Conservation (phyloP, 1,139 yeast genomes). For the Yamadazyma trypodendri region DNA sequence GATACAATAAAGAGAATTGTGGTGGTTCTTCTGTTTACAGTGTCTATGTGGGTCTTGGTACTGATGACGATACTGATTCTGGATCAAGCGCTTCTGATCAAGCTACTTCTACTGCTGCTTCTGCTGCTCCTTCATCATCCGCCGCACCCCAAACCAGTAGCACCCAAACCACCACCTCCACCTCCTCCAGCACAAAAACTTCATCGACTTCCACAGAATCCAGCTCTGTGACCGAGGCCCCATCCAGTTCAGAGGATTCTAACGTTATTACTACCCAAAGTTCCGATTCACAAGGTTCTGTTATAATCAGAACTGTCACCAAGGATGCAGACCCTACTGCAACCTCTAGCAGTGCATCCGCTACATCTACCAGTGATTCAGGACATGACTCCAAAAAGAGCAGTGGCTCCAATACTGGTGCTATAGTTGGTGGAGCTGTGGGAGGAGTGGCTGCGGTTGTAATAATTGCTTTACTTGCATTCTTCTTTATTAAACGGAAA, state of each 20-base stretch:
- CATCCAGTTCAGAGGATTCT: conserved; percentile 6
- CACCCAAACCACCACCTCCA: conserved; percentile 10
- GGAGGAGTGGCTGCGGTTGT: conserved; percentile 57
- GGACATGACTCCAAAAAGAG: conserved; percentile 8
- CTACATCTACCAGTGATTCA: conserved; percentile 7
- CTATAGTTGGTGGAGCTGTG: conserved; percentile 69
- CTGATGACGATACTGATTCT: conserved; percentile 8
- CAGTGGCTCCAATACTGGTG: conserved; percentile 39
- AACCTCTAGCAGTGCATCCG: conserved; percentile 14
- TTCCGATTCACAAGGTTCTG: conserved; percentile 15
- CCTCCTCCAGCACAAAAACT: conserved; percentile 25
- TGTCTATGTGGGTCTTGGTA: conserved; percentile 34
- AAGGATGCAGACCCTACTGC: conserved; percentile 13
- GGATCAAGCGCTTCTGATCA: conserved; percentile 22
- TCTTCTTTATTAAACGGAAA: conserved; percentile 49
- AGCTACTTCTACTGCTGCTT: conserved; percentile 24
- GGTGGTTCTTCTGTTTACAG: conserved; percentile 53
- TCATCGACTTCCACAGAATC: conserved; percentile 12
- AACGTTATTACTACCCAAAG: conserved; percentile 16
- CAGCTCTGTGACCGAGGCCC: conserved; percentile 7
- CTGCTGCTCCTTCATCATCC: conserved; percentile 18
- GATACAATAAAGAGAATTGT: conserved; percentile 51
- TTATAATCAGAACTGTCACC: conserved; percentile 22
- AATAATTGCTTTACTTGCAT: conserved; percentile 41
- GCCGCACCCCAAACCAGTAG: conserved; percentile 12